Percentiles rank a stretch among this genome's conserved stretches.
Evolutionary conservation across 352 stramenopile genomes (phyloP).

Genomic region (Globisporangium cylindrosporum): DNA sequence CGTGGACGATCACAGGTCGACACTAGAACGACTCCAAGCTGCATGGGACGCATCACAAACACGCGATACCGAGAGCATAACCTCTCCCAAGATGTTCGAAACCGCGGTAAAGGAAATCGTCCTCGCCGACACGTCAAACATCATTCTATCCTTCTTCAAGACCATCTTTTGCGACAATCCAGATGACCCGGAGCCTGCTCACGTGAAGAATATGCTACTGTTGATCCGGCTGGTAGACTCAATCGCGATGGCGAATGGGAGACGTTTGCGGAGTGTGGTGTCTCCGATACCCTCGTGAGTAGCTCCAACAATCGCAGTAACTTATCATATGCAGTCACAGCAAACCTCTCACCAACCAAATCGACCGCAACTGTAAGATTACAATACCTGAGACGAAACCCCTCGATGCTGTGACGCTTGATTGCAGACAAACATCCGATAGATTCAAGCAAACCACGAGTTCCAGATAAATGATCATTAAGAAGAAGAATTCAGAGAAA

Average conservation of each 20-base stretch:
- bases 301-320: not conserved
- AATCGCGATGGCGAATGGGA: slow-evolving; percentile 26
- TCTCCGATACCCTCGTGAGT: not conserved
- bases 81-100: slow-evolving; percentile 20
- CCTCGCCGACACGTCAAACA: slow-evolving; percentile 50
- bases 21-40: slow-evolving; percentile 26
- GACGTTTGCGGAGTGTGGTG: slow-evolving; percentile 14
- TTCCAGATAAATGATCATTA: slow-evolving; percentile 1
- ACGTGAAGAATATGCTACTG: slow-evolving; percentile 38
- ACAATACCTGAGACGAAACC: not conserved
- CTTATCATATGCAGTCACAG: not conserved
- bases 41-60: slow-evolving; percentile 18
- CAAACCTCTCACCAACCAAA: not conserved
- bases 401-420: not conserved
- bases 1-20: slow-evolving; percentile 7
- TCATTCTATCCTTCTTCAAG: slow-evolving; percentile 53
- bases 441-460: not conserved
- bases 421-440: not conserved
- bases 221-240: slow-evolving; percentile 51
- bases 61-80: not conserved
- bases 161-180: slow-evolving; percentile 34
- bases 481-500: slow-evolving; percentile 1
- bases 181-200: slow-evolving; percentile 22
- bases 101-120: slow-evolving; percentile 39
- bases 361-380: not conserved